Conservation (phyloP, 2,329 filamentous ascomycete species). For the Sclerotinia trifoliorum region DNA sequence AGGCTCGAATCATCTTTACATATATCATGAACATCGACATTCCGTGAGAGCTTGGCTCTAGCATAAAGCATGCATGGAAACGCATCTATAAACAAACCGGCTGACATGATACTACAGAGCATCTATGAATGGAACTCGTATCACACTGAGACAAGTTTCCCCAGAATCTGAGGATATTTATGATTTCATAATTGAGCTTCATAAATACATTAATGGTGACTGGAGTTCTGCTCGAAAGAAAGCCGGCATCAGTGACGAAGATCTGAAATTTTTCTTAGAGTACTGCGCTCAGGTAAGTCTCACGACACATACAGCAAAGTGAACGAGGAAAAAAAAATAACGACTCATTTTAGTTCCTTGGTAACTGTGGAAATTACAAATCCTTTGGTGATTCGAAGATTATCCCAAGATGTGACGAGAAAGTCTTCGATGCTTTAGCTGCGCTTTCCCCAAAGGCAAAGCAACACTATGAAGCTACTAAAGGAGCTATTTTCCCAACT, state of each 20-base stretch:
- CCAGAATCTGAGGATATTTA: slow-evolving; percentile 79
- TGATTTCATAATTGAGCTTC: slow-evolving; percentile 73
- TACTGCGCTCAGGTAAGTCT: slow-evolving; percentile 56
- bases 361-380: slow-evolving; percentile 80
- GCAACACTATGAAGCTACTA: slow-evolving; percentile 64
- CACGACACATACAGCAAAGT: background rate
- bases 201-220: slow-evolving; percentile 65
- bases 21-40: background rate
- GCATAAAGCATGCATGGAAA: background rate
- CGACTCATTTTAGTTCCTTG: slow-evolving; percentile 58
- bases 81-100: slow-evolving; percentile 20
- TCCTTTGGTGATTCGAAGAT: slow-evolving; percentile 85
- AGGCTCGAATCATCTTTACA: background rate
- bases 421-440: slow-evolving; percentile 64
- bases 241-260: slow-evolving; percentile 61
- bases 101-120: slow-evolving; percentile 51
- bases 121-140: slow-evolving; percentile 72
- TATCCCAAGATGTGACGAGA: slow-evolving; percentile 66
- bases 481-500: slow-evolving; percentile 70
- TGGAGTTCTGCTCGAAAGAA: slow-evolving; percentile 67
- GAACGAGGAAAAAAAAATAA: background rate
- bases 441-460: slow-evolving; percentile 58
- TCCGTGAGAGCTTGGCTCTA: background rate
- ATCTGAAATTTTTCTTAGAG: slow-evolving; percentile 68
- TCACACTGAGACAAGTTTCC: slow-evolving; percentile 78